Evolutionary conservation across 768 basidiomycete species (phyloP), one percentile per base, ranked within the genome.

Genomic region (Flagelloscypha sp.): DNA sequence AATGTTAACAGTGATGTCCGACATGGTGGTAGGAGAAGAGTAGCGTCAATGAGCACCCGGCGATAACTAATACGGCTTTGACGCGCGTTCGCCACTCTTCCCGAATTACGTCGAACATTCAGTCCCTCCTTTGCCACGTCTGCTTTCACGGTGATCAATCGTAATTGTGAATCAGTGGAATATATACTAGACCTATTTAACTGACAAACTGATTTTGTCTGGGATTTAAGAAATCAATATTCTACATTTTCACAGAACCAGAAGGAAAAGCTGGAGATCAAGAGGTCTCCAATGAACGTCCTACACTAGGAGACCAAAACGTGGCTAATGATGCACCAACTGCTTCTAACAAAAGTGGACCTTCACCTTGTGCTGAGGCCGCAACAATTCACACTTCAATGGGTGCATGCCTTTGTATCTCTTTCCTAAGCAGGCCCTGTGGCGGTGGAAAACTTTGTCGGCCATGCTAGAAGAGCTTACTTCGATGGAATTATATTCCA

Each of bases 361-460:
- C 79, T 6, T 82, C 85, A 2, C 76, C 78, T 0, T 58, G 89
- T 21, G 84, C 89, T 16, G 76, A 79, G 41, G 65, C 76, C 7
- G 88, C 87, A 7, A 87, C 85, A 13, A 92, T 99, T 35, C 95
- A 99, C 59, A 97, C 94, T 12, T 94, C 88, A 3, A 65, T 84
- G 49, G 95, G 95, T 13, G 95, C 57, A 93, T 99, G 37, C 84
- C 86, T 47, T 50, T 93, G 47, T 77, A 79, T 4, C 59, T 92
- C 27, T 97, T 89, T 74, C 95, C 95, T 1, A 74, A 86, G 44
- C 79, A 88, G 37, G 85, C 87, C 4, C 95, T n/a, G n/a, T n/a
- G n/a, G 76, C 95, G 1, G 94, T 99, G 24, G 95, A 99, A 62
- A 99, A 97, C 64, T 98, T 99, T 58, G 84, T 93, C 16, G 90